These are phyloP conservation scores for Xylaria sp. DNA, from an alignment of 2,329 filamentous ascomycete genomes.

Conservation along the genomic window DNA sequence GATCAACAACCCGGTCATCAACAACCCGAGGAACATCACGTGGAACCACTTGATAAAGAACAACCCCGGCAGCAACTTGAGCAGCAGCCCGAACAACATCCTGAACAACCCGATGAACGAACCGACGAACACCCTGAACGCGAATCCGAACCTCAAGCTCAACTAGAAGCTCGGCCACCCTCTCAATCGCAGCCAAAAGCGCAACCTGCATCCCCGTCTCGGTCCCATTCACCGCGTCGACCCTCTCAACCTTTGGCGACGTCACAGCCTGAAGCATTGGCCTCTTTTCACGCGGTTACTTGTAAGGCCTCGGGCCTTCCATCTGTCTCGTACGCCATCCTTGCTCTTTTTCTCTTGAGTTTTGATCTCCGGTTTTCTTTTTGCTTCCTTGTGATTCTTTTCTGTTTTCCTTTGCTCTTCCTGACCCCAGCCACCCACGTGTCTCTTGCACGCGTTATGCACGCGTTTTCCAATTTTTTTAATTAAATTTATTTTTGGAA, in stretches of 20 bases:
- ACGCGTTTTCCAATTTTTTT: too few relatives aligned
- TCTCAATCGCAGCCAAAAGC: background rate
- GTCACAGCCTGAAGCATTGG: background rate
- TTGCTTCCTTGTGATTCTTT: background rate
- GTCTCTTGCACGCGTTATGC: background rate
- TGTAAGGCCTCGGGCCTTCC: constrained; percentile 12
- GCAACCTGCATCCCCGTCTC: background rate
- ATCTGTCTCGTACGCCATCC: constrained; percentile 24
- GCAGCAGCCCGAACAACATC: background rate
- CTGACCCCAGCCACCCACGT: background rate
- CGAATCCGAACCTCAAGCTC: background rate
- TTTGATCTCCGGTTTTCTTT: background rate
- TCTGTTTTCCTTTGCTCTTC: background rate
- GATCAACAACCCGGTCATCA: background rate
- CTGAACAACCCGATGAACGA: background rate
- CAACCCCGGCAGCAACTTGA: background rate
- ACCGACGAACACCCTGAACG: background rate
- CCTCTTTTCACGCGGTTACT: constrained; percentile 3
- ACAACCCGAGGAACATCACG: background rate
- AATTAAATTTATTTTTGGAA: too few relatives aligned
- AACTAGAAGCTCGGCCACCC: background rate
- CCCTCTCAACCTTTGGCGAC: background rate
- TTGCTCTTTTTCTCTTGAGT: background rate
- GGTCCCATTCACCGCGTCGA: too few relatives aligned
- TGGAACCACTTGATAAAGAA: background rate